phyloP scores from a whole-genome alignment of 305 asterid species.

The Ruellia speciosa region DNA sequence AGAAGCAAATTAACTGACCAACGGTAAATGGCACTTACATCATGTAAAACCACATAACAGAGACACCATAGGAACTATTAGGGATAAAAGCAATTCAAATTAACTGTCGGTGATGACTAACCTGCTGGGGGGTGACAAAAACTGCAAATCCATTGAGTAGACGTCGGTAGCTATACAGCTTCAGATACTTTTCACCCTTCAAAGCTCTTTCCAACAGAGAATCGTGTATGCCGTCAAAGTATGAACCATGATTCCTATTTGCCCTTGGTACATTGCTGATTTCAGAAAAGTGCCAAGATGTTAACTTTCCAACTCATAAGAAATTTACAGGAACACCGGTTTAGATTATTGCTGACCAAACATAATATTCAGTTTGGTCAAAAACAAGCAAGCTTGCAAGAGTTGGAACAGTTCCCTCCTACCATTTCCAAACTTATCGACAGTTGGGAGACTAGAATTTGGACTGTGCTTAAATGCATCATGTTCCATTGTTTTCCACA shows the following conservation, averaged over 20 bases:
- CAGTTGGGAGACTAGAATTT: too few relatives aligned
- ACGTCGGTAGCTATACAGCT: constrained; percentile 86
- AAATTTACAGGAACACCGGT: constrained; percentile 9
- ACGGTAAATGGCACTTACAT: too few relatives aligned
- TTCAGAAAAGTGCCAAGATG: constrained; percentile 20
- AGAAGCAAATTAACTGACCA: not conserved
- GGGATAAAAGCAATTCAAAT: not conserved
- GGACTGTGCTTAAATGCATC: not conserved
- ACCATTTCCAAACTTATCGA: too few relatives aligned
- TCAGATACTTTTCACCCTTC: constrained; percentile 69
- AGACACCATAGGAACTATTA: not conserved
- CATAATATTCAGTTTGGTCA: not conserved
- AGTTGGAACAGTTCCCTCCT: too few relatives aligned
- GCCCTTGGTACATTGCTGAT: constrained; percentile 54
- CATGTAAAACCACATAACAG: too few relatives aligned
- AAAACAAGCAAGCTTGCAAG: too few relatives aligned
- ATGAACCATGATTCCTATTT: constrained; percentile 29
- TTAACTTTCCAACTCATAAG: constrained; percentile 18
- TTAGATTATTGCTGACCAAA: constrained; percentile 1
- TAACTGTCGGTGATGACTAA: constrained; percentile 14
- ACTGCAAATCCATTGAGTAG: constrained; percentile 90
- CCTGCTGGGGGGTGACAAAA: constrained; percentile 83
- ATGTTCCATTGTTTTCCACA: not conserved
- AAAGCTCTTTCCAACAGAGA: constrained; percentile 52
- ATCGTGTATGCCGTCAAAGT: constrained; percentile 55